Evolutionary conservation across 768 basidiomycete genomes (phyloP).

Genomic region (Leccinum barrowsii): DNA sequence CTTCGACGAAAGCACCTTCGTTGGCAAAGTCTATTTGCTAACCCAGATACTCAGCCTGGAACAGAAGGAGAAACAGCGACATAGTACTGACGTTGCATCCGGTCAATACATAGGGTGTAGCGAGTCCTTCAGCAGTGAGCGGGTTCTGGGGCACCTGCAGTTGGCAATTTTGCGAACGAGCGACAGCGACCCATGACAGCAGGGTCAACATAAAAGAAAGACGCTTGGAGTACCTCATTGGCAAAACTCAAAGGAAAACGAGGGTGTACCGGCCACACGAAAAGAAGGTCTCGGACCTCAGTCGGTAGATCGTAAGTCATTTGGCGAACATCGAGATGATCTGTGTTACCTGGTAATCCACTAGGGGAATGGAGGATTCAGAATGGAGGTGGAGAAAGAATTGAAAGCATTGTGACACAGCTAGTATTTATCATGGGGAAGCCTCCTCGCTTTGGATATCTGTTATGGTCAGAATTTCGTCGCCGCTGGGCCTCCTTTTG

Average conservation of each 20-base stretch:
- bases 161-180: constrained; percentile 22
- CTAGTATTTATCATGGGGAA: constrained; percentile 13
- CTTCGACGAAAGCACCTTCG: constrained; percentile 25
- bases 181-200: constrained; percentile 10
- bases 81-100: constrained; percentile 23
- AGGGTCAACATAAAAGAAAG: constrained; percentile 14
- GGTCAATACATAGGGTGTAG: constrained; percentile 24
- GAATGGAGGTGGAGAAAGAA: background rate
- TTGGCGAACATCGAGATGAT: background rate
- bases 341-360: constrained; percentile 11
- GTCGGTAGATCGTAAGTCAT: background rate
- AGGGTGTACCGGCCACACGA: constrained; percentile 22
- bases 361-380: constrained; percentile 4
- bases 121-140: constrained; percentile 26
- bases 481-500: background rate
- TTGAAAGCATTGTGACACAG: background rate
- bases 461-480: constrained; percentile 7
- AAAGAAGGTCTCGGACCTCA: constrained; percentile 25
- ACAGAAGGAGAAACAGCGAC: background rate
- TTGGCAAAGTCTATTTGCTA: constrained; percentile 29
- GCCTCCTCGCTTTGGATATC: background rate
- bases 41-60: background rate
- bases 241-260: background rate
- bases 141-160: constrained; percentile 20
- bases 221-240: constrained; percentile 10